Base-by-base conservation (phyloP, 2,329 filamentous ascomycete genomes). In the Arthroderma uncinatum region DNA sequence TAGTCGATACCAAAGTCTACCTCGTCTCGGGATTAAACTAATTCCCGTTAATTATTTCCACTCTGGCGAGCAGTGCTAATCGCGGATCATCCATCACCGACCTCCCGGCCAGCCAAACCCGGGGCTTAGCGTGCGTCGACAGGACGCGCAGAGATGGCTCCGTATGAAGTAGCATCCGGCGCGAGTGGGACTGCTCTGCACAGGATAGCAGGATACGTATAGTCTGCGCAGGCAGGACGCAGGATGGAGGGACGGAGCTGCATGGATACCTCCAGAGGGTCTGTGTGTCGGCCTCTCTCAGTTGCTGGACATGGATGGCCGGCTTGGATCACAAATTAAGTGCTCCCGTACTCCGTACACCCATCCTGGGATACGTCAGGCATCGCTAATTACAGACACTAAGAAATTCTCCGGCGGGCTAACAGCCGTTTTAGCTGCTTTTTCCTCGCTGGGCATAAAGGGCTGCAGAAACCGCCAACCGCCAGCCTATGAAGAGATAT, bases 21-120 rank as follows among this genome's bases (percentile, higher is more conserved):
- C 28, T 23, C 47, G n/a, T 14, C 34, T 21, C 30, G 21, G 50
- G 50, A 39, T 37, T 53, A 37, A 36, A 37, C 30, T 53, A 37
- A 36, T 53, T 25, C 50, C 33, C 50, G 30, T 53, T 53, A 53
- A 50, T 30, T 50, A 50, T 50, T 50, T 50, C 47, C 47, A 50
- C 47, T 50, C 47, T 50, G 25, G 19, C 28, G 5, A 33, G 47
- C 47, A 33, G 25, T 50, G 25, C 23, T 50, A 19, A 16, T 33
- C 47, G 47, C 28, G 47, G 47, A 50, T 50, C 47, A 50, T 50
- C 25, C 39, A n/a, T n/a, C 39, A 16, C 16, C 47, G 19, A 16
- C 47, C 25, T 33, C 25, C 33, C 47, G 47, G 25, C n/a, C 34
- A 37, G 34, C 25, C 25, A 33, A 50, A 30, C 28, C 25, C 25